Conservation (phyloP, 2,329 filamentous ascomycete species). For the Fusarium falciforme region DNA sequence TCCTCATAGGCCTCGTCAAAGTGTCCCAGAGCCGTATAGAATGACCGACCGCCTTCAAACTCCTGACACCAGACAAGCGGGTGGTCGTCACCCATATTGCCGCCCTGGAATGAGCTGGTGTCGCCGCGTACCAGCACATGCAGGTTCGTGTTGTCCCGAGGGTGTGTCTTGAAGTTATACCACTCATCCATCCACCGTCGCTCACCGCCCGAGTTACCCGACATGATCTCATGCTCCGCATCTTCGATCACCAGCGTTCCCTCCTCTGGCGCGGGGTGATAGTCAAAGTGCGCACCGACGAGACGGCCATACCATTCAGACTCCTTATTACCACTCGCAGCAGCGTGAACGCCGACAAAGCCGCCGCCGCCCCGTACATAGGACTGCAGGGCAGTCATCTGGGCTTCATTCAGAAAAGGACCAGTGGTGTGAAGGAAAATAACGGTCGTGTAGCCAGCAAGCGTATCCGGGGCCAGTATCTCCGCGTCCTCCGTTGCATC, state of each 20-base stretch:
- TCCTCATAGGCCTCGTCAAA: slow-evolving; percentile 24
- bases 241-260: slow-evolving; percentile 1
- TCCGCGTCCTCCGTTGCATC: slow-evolving; percentile 16
- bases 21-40: slow-evolving; percentile 28
- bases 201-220: neutral
- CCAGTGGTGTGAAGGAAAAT: slow-evolving; percentile 22
- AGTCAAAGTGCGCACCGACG: slow-evolving; percentile 15
- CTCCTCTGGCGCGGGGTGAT: slow-evolving; percentile 23
- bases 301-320: slow-evolving; percentile 9
- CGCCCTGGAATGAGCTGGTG: neutral
- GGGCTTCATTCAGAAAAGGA: neutral
- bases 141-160: neutral
- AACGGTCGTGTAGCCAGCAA: slow-evolving; percentile 7
- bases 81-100: neutral
- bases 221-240: slow-evolving; percentile 1
- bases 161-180: slow-evolving; percentile 23
- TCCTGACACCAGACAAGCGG: slow-evolving; percentile 18
- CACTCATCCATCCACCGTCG: slow-evolving; percentile 26
- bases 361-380: slow-evolving; percentile 19
- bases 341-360: slow-evolving; percentile 28
- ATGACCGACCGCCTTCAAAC: slow-evolving; percentile 13
- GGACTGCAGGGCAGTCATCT: neutral
- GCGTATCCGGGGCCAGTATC: neutral
- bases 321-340: neutral
- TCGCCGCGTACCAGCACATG: neutral